A percentile compares a stretch with the other conserved stretches of the same genome.
Conservation (phyloP, 306 rosid species). For the Pyrus betulifolia region DNA sequence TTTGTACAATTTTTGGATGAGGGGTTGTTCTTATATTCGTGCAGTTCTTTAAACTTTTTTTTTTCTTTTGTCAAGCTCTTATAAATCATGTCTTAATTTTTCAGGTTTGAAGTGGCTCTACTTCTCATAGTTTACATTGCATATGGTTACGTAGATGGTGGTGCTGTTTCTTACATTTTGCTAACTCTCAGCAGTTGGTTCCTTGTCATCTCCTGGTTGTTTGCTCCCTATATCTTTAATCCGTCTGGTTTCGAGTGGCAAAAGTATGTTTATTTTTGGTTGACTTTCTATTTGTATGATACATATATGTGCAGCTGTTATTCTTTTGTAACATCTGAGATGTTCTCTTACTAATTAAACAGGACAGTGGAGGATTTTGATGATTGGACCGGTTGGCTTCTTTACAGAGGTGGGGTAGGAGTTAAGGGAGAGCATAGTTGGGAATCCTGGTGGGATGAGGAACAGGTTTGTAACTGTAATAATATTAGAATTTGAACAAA, state of each 20-base stretch:
- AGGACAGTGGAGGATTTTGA: constrained; percentile 99
- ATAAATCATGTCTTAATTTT: not conserved
- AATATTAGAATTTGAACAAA: not conserved
- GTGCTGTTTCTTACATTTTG: constrained; percentile 73
- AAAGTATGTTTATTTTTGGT: constrained; percentile 51
- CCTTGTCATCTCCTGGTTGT: constrained; percentile 97
- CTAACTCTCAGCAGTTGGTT: constrained; percentile 96
- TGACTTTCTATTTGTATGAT: not conserved
- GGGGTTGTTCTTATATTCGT: not conserved
- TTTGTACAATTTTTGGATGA: not conserved
- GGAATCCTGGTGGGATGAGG: constrained; percentile 99
- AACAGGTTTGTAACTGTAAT: constrained; percentile 53
- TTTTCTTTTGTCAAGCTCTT: not conserved
- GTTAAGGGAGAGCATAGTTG: constrained; percentile 95
- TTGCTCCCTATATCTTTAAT: constrained; percentile 94
- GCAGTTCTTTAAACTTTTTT: not conserved
- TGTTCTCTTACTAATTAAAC: constrained; percentile 26
- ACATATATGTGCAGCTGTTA: not conserved
- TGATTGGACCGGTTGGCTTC: constrained; percentile 98
- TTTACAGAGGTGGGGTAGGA: constrained; percentile 96
- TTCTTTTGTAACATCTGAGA: not conserved
- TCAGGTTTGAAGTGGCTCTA: constrained; percentile 87
- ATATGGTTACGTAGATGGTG: constrained; percentile 71
- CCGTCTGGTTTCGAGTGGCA: constrained; percentile 99
- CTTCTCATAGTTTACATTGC: constrained; percentile 79